Base-by-base conservation (phyloP, 2,329 filamentous ascomycete genomes). In the Bipolaris zeicola region DNA sequence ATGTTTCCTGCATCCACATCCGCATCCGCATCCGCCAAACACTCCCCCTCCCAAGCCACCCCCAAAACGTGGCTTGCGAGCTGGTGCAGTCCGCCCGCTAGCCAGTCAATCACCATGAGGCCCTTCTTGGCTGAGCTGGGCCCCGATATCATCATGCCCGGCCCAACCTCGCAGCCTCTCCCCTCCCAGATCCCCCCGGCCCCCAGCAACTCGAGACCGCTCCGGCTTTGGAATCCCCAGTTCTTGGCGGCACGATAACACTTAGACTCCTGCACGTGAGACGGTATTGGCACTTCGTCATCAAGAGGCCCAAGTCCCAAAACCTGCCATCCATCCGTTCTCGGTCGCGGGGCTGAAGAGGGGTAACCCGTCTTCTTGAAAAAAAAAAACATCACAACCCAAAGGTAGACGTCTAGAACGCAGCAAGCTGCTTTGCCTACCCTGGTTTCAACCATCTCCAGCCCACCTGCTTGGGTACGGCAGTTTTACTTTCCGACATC, bases 261-360 rank as follows among this genome's bases (percentile, higher is more conserved):
- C 20, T 20, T 20, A 26, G 14, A 45, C 14, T 36, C 36, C 37
- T 52, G 20, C 37, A 53, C 50, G 43, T 53, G 54, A 53, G 38
- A 34, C 38, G 38, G 31, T 45, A 44, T 57, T 57, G 45, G 50
- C 50, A 56, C 50, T 50, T 38, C 53, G 34, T 42, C 48, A 44
- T 47, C 53, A 33, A 44, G 28, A 31, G 39, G 28, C 36, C 34
- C 18, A 37, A 52, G 42, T 42, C 48, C 53, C 39, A 38, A 43
- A 39, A 33, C 49, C 49, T 56, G 49, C n/a, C 28, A 31, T 31
- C 10, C 34, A 42, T 52, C 34, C 22, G 50, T 28, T 58, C 47
- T 47, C 52, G 57, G 34, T 48, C 45, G 45, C 57, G 50, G 46
- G 41, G 49, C 42, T 33, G 34, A 53, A 55, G 58, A 60, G 58